Conservation (phyloP, 768 basidiomycete species). For the Lanmaoa pseudosensibilis region DNA sequence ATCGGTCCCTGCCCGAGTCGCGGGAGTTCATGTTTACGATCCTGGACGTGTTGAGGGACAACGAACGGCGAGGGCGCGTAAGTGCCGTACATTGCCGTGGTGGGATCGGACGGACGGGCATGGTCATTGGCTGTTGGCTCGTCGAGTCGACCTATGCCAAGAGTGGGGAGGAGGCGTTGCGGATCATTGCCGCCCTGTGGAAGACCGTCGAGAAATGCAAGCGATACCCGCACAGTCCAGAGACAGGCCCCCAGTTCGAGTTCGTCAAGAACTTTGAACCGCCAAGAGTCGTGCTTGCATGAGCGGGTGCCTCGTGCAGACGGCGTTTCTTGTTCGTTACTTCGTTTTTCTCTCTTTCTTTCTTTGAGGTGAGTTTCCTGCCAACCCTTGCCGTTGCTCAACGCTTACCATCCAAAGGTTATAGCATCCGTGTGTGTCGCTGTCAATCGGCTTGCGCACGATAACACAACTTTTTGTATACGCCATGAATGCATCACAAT, state of each 20-base stretch:
- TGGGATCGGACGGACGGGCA: slow-evolving; percentile 68
- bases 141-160: slow-evolving; percentile 62
- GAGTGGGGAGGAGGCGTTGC: slow-evolving; percentile 63
- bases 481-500: slow-evolving; percentile 27
- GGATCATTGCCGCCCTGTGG: slow-evolving; percentile 69
- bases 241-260: slow-evolving; percentile 77
- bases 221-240: slow-evolving; percentile 73
- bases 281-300: slow-evolving; percentile 22
- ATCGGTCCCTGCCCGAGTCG: slow-evolving; percentile 65
- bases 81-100: slow-evolving; percentile 80
- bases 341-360: not conserved
- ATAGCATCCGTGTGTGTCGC: not conserved
- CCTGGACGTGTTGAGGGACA: slow-evolving; percentile 58
- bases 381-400: not conserved
- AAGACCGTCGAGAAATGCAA: slow-evolving; percentile 75
- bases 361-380: slow-evolving; percentile 4
- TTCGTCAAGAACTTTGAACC: slow-evolving; percentile 62
- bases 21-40: slow-evolving; percentile 58
- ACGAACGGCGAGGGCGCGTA: slow-evolving; percentile 56
- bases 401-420: not conserved
- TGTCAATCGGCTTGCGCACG: not conserved
- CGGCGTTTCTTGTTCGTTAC: not conserved
- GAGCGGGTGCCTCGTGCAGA: not conserved
- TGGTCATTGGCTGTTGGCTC: slow-evolving; percentile 74
- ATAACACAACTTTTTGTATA: not conserved